phyloP scores from a whole-genome alignment of 2,329 filamentous ascomycete genomes.

The Grosmannia penicillata region DNA sequence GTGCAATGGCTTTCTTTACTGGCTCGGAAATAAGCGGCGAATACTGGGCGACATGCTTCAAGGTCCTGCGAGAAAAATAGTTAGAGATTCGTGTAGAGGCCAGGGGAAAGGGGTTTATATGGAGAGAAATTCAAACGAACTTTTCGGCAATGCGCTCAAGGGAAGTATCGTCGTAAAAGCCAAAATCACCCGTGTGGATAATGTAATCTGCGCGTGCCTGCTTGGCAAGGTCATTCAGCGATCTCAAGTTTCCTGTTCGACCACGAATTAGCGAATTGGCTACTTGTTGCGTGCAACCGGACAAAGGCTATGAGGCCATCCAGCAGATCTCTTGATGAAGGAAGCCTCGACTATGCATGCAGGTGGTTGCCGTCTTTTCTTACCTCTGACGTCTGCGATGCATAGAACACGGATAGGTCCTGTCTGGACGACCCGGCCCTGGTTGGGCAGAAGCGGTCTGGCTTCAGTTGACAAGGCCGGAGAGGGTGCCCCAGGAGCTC shows the following conservation, averaged over 20 bases:
- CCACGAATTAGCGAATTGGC: background rate
- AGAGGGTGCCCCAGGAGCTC: slow-evolving; percentile 29
- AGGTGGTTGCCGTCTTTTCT: no score
- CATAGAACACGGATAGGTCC: slow-evolving; percentile 53
- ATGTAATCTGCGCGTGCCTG: slow-evolving; percentile 93
- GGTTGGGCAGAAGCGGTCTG: slow-evolving; percentile 50
- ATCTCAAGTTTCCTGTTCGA: slow-evolving; percentile 70
- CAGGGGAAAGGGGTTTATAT: no score
- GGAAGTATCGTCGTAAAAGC: slow-evolving; percentile 94
- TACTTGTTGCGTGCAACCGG: no score
- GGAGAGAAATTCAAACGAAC: slow-evolving; percentile 34
- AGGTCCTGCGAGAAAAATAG: slow-evolving; percentile 45
- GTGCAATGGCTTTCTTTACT: slow-evolving; percentile 51
- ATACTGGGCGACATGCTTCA: slow-evolving; percentile 97
- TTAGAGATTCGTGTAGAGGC: no score
- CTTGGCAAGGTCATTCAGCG: slow-evolving; percentile 90
- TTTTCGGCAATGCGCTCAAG: slow-evolving; percentile 97
- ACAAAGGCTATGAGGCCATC: no score
- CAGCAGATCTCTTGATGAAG: no score
- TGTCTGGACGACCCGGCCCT: slow-evolving; percentile 50
- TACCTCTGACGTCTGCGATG: slow-evolving; percentile 60
- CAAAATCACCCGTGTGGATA: slow-evolving; percentile 97
- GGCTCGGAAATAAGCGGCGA: slow-evolving; percentile 80
- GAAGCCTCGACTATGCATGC: no score
- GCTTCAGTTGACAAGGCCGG: slow-evolving; percentile 41